phyloP scores from a whole-genome alignment of 2,329 filamentous ascomycete genomes.

The Ceratocystis huliohia region DNA sequence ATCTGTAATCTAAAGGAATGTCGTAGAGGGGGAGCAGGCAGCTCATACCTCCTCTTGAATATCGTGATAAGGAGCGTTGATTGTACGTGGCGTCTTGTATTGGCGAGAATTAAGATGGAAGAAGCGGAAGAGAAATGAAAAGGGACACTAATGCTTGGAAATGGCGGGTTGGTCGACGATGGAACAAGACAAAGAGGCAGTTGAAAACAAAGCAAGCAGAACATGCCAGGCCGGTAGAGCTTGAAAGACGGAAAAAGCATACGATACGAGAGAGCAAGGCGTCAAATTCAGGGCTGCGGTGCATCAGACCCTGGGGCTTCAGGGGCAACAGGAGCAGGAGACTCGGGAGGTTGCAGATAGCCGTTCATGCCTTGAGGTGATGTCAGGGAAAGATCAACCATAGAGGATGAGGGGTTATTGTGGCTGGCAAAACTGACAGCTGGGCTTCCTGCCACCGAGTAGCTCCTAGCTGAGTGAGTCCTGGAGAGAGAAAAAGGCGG shows the following conservation, averaged over 20 bases:
- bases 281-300: not conserved
- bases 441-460: slow-evolving; percentile 15
- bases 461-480: slow-evolving; percentile 13
- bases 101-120: slow-evolving; percentile 4
- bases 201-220: slow-evolving; percentile 6
- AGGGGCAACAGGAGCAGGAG: not conserved
- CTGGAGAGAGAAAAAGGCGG: slow-evolving; percentile 19
- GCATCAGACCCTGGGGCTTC: not conserved
- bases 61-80: slow-evolving; percentile 18
- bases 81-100: slow-evolving; percentile 20
- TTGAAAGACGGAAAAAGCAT: not conserved
- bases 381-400: not conserved
- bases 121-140: not conserved
- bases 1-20: slow-evolving; percentile 14
- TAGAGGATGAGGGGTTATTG: not conserved
- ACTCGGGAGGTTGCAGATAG: not conserved
- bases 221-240: slow-evolving; percentile 1
- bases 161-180: not conserved
- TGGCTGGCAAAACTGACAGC: slow-evolving; percentile 14
- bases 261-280: not conserved
- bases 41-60: slow-evolving; percentile 2
- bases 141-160: not conserved
- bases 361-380: not conserved
- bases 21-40: slow-evolving; percentile 6
- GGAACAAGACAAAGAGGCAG: not conserved